Evolutionary conservation across 441 rosid genomes (phyloP), one percentile per base, ranked within the genome.

Genomic region (Adansonia rubrostipa): DNA sequence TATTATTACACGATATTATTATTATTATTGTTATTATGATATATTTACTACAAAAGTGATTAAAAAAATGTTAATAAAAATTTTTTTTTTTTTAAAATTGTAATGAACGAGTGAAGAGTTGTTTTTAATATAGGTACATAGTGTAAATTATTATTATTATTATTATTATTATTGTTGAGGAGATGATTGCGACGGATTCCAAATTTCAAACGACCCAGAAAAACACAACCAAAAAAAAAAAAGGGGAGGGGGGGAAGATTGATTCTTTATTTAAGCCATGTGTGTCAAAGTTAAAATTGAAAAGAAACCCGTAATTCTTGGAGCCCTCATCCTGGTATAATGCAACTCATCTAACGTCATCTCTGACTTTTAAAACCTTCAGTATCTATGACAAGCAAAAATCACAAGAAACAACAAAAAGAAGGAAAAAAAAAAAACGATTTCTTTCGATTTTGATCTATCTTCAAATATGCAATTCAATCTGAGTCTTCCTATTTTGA

Each of bases 231-330:
- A 4, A 13, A 62, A 56, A 19, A 56, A 17, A 6, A n/a, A 9
- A 56, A 56, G 3, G 33, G 33, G 33, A 2, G 33, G 33, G 33
- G 33, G 17, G 61, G 20, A 56, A 17, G 61, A 17, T n/a, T 20
- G 24, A 56, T 62, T 62, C 42, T 62, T 62, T 62, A 33, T 24
- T 22, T 50, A 13, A 50, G 36, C 36, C 36, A 33, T 33, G 36
- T 3, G 17, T 51, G n/a, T 51, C 17, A 19, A 20, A 7, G 4
- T 19, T 0, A 56, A 51, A 53, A 20, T 15, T 33, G 60, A 20
- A 10, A 20, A 1, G 7, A 28, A 15, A 19, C 33, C 78, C 81
- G 64, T 47, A 57, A 20, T 68, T 22, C 65, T 69, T 40, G 84
- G 83, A 81, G 61, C 76, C 74, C 74, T 33, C 42, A 14, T 33